Evolutionary conservation across 2,329 filamentous ascomycete species (phyloP).

Genomic region (Cyanodermella asteris): DNA sequence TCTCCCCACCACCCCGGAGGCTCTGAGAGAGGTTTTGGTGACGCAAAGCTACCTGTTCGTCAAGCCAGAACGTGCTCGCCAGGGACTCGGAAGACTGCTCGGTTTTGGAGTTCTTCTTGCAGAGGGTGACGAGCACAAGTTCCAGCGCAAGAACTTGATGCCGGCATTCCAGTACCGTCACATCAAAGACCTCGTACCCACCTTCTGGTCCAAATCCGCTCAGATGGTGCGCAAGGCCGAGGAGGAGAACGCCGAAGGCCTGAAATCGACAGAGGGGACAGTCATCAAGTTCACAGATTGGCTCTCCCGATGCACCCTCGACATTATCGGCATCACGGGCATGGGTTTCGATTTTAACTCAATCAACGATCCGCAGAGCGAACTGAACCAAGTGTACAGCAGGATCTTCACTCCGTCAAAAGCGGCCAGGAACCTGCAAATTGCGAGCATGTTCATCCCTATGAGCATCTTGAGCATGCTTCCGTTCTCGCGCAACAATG

Average conservation of each 20-base stretch:
- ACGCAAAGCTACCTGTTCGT: conserved; percentile 48
- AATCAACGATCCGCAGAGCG: conserved; percentile 36
- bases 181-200: conserved; percentile 61
- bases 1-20: conserved; percentile 39
- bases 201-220: conserved; percentile 60
- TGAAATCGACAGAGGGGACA: conserved; percentile 15
- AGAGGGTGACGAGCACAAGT: conserved; percentile 78
- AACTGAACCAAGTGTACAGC: conserved; percentile 36
- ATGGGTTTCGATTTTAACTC: conserved; percentile 50
- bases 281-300: conserved; percentile 38
- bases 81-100: conserved; percentile 15
- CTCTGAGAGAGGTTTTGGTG: conserved; percentile 46
- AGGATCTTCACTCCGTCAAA: conserved; percentile 31
- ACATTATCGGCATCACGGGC: conserved; percentile 54
- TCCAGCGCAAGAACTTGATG: conserved; percentile 53
- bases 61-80: conserved; percentile 33
- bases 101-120: conserved; percentile 39
- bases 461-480: conserved; percentile 37
- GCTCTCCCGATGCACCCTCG: conserved; percentile 46
- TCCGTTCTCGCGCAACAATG: conserved; percentile 49
- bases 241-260: conserved; percentile 21
- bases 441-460: conserved; percentile 42
- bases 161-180: conserved; percentile 74
- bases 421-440: conserved; percentile 31
- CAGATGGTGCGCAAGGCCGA: conserved; percentile 37